Evolutionary conservation across 2,329 filamentous ascomycete species (phyloP).

Genomic region (Colletotrichum sp.): DNA sequence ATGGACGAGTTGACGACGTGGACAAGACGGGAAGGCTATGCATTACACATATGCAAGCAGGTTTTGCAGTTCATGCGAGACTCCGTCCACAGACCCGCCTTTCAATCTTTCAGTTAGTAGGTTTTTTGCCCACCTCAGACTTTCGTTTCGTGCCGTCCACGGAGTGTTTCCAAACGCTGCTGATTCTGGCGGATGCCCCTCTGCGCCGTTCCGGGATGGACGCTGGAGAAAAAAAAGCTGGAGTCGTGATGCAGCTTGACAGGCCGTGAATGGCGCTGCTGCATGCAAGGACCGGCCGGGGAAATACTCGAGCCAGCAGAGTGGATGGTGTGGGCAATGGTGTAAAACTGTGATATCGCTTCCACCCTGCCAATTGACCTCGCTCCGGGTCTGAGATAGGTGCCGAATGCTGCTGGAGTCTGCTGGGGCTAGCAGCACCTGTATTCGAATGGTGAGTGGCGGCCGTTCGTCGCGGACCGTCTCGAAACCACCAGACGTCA

Average conservation of each 20-base stretch:
- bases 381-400: neutral
- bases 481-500: conserved; percentile 11
- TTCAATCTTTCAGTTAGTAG: neutral
- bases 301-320: neutral
- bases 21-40: conserved; percentile 14
- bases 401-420: too few relatives aligned
- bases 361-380: neutral
- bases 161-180: neutral
- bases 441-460: neutral
- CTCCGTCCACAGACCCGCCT: neutral
- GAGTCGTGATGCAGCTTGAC: conserved; percentile 7
- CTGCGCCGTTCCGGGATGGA: neutral
- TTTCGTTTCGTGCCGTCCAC: neutral
- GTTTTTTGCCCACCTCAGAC: neutral
- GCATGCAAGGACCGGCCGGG: conserved; percentile 10
- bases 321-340: neutral
- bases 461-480: conserved; percentile 3
- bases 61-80: conserved; percentile 23
- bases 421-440: neutral
- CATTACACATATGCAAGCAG: conserved; percentile 20
- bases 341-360: conserved; percentile 1
- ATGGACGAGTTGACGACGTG: neutral
- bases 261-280: neutral
- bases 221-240: conserved; percentile 5
- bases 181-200: neutral